Conservation (phyloP, 768 basidiomycete species). For the Pisolithus albus region DNA sequence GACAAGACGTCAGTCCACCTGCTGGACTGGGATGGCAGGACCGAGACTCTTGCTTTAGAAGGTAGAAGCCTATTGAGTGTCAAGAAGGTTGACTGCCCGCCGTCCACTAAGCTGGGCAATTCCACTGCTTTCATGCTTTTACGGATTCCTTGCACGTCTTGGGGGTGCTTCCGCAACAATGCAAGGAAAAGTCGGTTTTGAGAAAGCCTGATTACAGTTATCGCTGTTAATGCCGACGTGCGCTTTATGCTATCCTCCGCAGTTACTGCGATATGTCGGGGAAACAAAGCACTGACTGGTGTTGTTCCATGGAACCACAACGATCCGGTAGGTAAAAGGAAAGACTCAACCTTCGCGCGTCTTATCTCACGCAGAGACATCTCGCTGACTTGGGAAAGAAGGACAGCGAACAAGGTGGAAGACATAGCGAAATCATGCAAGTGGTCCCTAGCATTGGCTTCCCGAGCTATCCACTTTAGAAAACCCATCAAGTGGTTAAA, state of each 20-base stretch:
- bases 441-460: conserved; percentile 35
- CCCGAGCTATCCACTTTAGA: conserved; percentile 46
- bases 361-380: conserved; percentile 68
- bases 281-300: conserved; percentile 59
- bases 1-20: conserved; percentile 40
- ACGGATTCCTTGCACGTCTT: conserved; percentile 61
- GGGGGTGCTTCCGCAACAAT: conserved; percentile 58
- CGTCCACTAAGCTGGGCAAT: conserved; percentile 41
- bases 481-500: conserved; percentile 70
- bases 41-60: conserved; percentile 13
- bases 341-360: conserved; percentile 61
- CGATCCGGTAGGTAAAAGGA: conserved; percentile 63
- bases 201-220: conserved; percentile 58
- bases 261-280: conserved; percentile 31
- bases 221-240: conserved; percentile 40
- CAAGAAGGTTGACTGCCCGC: conserved; percentile 24
- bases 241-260: conserved; percentile 35
- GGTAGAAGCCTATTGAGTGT: conserved; percentile 46
- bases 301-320: conserved; percentile 59
- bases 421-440: conserved; percentile 48
- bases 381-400: conserved; percentile 61
- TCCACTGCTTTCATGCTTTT: conserved; percentile 59
- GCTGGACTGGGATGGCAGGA: conserved; percentile 7
- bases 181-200: conserved; percentile 64
- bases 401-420: conserved; percentile 50